Percentiles rank a stretch among this genome's conserved stretches.
Conservation (phyloP, 441 rosid genomes). For the Gossypium trilobum region DNA sequence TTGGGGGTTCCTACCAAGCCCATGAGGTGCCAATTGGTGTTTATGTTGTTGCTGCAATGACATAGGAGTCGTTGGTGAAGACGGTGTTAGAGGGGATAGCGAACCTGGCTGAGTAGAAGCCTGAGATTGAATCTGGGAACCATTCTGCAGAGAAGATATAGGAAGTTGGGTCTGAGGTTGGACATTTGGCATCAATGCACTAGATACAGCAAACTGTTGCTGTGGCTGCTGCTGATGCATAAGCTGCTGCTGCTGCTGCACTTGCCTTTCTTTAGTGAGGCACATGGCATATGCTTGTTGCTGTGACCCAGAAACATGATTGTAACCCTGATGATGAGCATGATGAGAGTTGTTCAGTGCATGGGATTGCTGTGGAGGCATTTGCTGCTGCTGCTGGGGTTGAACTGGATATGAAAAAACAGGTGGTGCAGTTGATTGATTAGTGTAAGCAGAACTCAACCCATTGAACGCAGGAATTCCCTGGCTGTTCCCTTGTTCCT, state of each 20-base stretch:
- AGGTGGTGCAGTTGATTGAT: constrained; percentile 55
- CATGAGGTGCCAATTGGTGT: constrained; percentile 56
- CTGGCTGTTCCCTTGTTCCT: constrained; percentile 62
- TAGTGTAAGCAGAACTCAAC: constrained; percentile 56
- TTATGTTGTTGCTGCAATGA: constrained; percentile 59
- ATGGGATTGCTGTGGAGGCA: constrained; percentile 61
- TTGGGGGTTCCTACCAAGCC: constrained; percentile 50
- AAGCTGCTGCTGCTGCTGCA: constrained; percentile 57
- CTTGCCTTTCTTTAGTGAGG: constrained; percentile 59
- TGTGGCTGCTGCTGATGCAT: constrained; percentile 40
- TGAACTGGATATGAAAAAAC: constrained; percentile 60
- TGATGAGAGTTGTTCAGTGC: constrained; percentile 44
- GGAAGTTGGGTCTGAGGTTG: constrained; percentile 66
- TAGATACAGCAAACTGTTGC: constrained; percentile 53
- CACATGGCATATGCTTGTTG: constrained; percentile 67
- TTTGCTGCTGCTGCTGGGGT: constrained; percentile 64
- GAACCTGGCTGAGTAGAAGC: constrained; percentile 50
- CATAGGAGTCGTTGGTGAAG: constrained; percentile 57
- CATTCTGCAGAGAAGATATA: constrained; percentile 53
- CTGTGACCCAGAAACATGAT: constrained; percentile 52
- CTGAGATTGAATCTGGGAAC: constrained; percentile 62
- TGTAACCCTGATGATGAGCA: constrained; percentile 58
- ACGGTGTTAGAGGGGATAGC: constrained; percentile 36
- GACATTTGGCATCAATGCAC: constrained; percentile 47
- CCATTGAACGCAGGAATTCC: constrained; percentile 64